Base-by-base conservation (phyloP, 2,329 filamentous ascomycete species). In the Rutstroemia sydowiana region DNA sequence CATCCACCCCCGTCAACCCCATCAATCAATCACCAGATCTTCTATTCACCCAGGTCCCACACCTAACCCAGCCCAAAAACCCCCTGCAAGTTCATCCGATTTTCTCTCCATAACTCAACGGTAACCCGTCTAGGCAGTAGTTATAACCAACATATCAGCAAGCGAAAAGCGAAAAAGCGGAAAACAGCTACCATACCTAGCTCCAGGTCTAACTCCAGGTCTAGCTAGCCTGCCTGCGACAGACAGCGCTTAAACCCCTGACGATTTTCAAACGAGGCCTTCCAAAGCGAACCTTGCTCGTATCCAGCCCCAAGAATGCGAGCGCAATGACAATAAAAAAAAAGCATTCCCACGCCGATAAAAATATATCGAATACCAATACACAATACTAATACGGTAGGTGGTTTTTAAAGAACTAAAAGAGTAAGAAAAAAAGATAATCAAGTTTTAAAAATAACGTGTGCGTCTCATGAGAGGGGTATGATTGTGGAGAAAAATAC, bases 201-300 rank as follows among this genome's bases (percentile, higher is more conserved):
- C 7, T 23, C 46, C 32, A 23, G 46, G 10, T 48, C 16, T 28
- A 26, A 18, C n/a, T 39, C 34, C 6, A 36, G 34, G 14, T 34
- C 31, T 10, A 26, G 48, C 20, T 45, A 42, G 70, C 64, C 6
- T 70, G 70, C 23, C 69, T 39, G 51, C 45, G 23, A 53, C 45
- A 11, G 23, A 53, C 45, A 11, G 39, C 51, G 45, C 51, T 49
- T 53, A 48, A 26, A 48, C 39, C 51, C 51, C 26, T 53, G 51
- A 31, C 3, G 14, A 13, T 37, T 14, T 51, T 18, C 13, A 23
- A 43, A 42, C 37, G 18, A 13, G 8, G n/a, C 13, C 20, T 10
- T 4, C 5, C 30, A 28, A n/a, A 30, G 47, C 9, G 26, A 26
- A 23, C 32, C 9, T 18, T n/a, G n/a, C 16, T 39, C 20, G 8